Base-by-base conservation (phyloP, 1,284 basidiomycete genomes). In the Testicularia cyperi region DNA sequence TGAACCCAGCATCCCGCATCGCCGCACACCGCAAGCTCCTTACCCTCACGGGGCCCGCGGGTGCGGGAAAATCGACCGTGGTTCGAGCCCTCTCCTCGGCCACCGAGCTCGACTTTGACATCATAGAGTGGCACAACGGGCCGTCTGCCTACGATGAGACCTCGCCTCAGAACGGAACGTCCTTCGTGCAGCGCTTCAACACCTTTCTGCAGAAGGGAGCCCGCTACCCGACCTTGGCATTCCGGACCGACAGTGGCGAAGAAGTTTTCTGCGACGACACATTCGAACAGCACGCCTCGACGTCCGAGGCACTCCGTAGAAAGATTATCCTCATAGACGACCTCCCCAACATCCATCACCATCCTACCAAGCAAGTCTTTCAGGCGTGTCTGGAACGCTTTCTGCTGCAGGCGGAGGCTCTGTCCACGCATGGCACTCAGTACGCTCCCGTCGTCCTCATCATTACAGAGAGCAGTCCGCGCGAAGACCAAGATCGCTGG, bases 21-120 rank as follows among this genome's bases (percentile, higher is more conserved):
- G 81, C 80, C 30, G 90, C 87, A 69, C 91, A 92, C 77, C 82
- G 88, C 28, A 66, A 68, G 38, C 83, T 98, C 18, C 82, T 97
- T 2, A 84, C 85, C 0, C 79, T 98, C 7, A 88, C 88, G 2
- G 94, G 95, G 2, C 90, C 90, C 0, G 86, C 92, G 7, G 95
- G 94, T 1, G 84, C 86, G 0, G 94, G 85, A 0, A 98, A 98
- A 79, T 94, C 92, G 0, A 83, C 90, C 0, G 90, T 90, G 0
- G 65, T 97, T 0, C 83, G 83, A 10, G 82, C 92, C 0, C 79
- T 98, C 6, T 82, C 89, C 0, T 12, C 36, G 5, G 4, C 18
- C 7, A 77, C 80, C 18, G 87, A 94, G 65, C 78, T 95, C 51
- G 83, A 82, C 3, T 84, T 89, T 38, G 87, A 92, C 30, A 81